Percentiles rank a stretch among this genome's conserved stretches.
Evolutionary conservation across 2,329 filamentous ascomycete genomes (phyloP).

Genomic region (Colletotrichum trifolii): DNA sequence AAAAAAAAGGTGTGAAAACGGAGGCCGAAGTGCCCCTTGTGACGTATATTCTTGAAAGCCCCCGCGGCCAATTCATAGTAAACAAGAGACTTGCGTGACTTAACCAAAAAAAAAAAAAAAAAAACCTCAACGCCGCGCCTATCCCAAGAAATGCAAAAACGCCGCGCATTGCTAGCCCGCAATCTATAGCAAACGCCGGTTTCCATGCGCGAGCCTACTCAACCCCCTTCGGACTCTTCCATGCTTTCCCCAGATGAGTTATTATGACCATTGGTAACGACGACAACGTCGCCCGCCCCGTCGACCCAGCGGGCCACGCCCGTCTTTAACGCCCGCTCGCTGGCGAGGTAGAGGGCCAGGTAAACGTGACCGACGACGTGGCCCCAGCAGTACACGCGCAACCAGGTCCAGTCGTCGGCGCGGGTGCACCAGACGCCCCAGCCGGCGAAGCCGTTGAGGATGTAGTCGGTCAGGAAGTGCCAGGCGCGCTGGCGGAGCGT

Average conservation of each 20-base stretch:
- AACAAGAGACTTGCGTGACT: not conserved
- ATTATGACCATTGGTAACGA: constrained; percentile 44
- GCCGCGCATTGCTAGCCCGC: constrained; percentile 10
- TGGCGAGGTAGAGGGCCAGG: constrained; percentile 78
- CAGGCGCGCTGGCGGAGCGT: constrained; percentile 66
- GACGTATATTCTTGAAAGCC: too few relatives aligned
- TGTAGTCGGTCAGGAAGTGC: constrained; percentile 68
- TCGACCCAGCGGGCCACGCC: constrained; percentile 75
- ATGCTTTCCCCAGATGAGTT: constrained; percentile 32
- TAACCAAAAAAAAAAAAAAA: not conserved
- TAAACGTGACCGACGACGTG: constrained; percentile 78
- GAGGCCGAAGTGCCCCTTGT: too few relatives aligned
- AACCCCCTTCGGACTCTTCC: constrained; percentile 7
- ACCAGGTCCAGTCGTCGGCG: constrained; percentile 53
- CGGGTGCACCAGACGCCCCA: constrained; percentile 74
- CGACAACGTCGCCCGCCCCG: constrained; percentile 64
- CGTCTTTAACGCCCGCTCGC: constrained; percentile 68
- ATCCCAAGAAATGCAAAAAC: not conserved
- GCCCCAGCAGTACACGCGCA: constrained; percentile 84
- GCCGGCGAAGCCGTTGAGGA: constrained; percentile 69
- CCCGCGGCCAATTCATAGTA: not conserved
- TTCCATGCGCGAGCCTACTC: too few relatives aligned
- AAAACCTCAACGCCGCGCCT: too few relatives aligned
- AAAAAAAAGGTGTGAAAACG: too few relatives aligned
- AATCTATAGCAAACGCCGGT: not conserved